Evolutionary conservation across 75 land plant species (phyloP).

Genomic region (Picea glauca): DNA sequence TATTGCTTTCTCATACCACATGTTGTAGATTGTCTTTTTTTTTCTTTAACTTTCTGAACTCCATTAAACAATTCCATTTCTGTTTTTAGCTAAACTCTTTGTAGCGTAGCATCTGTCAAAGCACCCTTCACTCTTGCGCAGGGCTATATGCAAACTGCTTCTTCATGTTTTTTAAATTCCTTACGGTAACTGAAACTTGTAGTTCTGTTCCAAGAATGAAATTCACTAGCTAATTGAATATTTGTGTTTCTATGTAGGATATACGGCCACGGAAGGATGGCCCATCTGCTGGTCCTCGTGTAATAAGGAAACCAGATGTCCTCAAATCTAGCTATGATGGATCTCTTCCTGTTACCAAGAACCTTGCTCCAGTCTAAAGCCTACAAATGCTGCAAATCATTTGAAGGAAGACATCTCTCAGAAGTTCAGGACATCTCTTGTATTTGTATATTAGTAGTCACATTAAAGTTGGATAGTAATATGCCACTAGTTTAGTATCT

Average conservation of each 20-base stretch:
- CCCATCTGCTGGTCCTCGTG: slow-evolving; percentile 22
- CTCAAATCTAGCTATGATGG: slow-evolving; percentile 30
- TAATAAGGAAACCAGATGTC: slow-evolving; percentile 22
- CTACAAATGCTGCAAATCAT: not conserved
- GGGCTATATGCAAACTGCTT: not conserved
- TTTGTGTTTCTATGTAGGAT: slow-evolving; percentile 22
- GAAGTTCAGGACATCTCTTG: no score
- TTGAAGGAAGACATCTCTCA: no score
- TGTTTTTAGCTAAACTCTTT: no score
- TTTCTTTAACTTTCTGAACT: no score
- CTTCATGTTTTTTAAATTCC: not conserved
- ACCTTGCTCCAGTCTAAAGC: slow-evolving; percentile 13
- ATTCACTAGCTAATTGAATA: not conserved
- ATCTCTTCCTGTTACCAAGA: slow-evolving; percentile 30
- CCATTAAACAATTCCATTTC: no score
- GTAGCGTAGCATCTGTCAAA: not conserved
- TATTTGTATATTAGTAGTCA: no score
- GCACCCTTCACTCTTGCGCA: not conserved
- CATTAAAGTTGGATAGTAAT: no score
- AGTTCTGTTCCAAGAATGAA: not conserved
- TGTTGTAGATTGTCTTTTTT: no score
- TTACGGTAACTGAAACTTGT: not conserved
- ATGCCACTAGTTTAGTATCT: no score
- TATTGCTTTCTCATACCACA: no score
- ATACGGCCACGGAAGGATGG: slow-evolving; percentile 42